Conservation (phyloP, 371 early-diverging fungal species). For the Mortierella sp. region DNA sequence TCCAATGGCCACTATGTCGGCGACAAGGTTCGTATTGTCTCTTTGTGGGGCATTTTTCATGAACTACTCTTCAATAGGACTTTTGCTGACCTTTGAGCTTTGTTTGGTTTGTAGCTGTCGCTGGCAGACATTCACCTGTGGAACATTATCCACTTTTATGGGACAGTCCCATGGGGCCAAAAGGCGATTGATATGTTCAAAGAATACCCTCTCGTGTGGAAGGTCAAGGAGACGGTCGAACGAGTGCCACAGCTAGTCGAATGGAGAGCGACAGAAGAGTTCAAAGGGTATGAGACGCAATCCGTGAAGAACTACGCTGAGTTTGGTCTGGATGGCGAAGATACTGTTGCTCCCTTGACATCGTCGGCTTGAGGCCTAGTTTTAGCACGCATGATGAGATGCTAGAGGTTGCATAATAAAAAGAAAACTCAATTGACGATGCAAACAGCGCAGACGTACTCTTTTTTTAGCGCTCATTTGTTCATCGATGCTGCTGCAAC, state of each 20-base stretch:
- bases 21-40: constrained; percentile 22
- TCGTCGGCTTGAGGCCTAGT: neutral
- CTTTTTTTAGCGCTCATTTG: no score
- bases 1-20: constrained; percentile 49
- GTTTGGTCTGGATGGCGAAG: neutral
- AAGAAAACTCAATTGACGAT: no score
- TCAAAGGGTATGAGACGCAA: neutral
- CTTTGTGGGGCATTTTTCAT: neutral
- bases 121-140: constrained; percentile 1
- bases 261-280: neutral
- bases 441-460: no score
- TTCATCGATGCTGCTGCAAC: no score
- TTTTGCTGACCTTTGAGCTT: neutral
- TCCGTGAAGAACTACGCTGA: neutral
- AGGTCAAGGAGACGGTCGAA: constrained; percentile 16
- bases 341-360: neutral
- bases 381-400: neutral
- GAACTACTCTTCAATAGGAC: neutral
- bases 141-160: constrained; percentile 1
- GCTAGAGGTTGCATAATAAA: no score
- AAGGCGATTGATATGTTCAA: constrained; percentile 20
- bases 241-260: neutral
- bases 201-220: constrained; percentile 27
- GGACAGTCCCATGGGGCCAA: constrained; percentile 30
- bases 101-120: neutral